Evolutionary conservation across 805 yeast genomes (phyloP), one percentile per base, ranked within the genome.

Genomic region (Blastobotrys terrestris): DNA sequence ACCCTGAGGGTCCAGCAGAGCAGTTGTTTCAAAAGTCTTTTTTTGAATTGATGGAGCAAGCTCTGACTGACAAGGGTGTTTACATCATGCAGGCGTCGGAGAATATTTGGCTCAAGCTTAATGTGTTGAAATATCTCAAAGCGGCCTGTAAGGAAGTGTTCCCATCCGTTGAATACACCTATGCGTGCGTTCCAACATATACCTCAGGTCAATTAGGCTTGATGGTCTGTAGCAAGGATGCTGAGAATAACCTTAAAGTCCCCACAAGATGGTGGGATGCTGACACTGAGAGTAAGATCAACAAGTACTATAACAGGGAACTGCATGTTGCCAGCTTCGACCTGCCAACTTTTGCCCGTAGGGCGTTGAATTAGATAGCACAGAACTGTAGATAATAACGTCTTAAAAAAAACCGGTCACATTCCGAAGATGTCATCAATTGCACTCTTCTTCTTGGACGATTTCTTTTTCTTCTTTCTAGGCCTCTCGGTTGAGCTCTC

Each of bases 131-230:
- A 63, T 80, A 85, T 60, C 80, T 92, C 72, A 86, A 88, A 74
- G 72, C 79, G 62, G 89, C 86, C 57, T 90, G 97, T 72, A 70
- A 75, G 58, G 80, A 82, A 58, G 90, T 92, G 45, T 92, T 92
- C 83, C 95, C 97, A 46, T 85, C 80, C 51, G 97, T 85, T 41
- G 91, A 85, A 66, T 91, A 90, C 69, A 87, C 95, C 20, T 85
- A 87, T 74, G 84, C 95, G 53, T 80, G 92, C 66, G 88, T 91
- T 60, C 99, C 99, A 66, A 91, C 98, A 52, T 92, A 92, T 67
- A 96, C 99, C 58, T 84, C 96, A n/a, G 99, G 99, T 59, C 95
- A 90, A 69, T 84, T 92, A 64, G 99, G 98, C n/a, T 87, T 94
- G 72, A 88, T 92, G 96, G 89, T 92, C 56, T 91, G 97, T 70